Percentiles rank a stretch among this genome's conserved stretches.
These are phyloP conservation scores for Omphalotus guepiniiformis DNA, from an alignment of 768 basidiomycete genomes.

Conservation along the genomic window DNA sequence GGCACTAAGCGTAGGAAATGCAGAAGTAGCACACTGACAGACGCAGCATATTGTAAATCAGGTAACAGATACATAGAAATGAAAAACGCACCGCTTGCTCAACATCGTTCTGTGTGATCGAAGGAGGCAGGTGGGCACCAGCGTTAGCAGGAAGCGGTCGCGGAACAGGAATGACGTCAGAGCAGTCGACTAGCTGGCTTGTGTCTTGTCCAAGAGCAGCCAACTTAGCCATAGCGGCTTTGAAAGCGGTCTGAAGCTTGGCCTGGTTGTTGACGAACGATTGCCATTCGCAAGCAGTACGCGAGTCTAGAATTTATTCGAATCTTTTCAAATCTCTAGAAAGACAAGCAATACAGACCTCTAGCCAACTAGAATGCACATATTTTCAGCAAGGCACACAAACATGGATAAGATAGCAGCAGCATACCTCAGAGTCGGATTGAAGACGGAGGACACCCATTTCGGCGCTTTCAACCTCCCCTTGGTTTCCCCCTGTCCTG, in stretches of 20 bases:
- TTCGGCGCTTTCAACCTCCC: conserved; percentile 15
- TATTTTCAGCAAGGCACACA: not conserved
- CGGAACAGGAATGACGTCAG: conserved; percentile 35
- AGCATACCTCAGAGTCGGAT: conserved; percentile 13
- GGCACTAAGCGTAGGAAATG: conserved; percentile 32
- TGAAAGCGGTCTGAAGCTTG: conserved; percentile 30
- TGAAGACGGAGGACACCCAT: conserved; percentile 18
- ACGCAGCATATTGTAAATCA: too few species aligned
- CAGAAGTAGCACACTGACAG: conserved; percentile 25
- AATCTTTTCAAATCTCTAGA: not conserved
- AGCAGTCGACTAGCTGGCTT: conserved; percentile 36
- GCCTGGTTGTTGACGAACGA: conserved; percentile 33
- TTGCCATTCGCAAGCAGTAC: conserved; percentile 48
- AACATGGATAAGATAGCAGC: too few species aligned
- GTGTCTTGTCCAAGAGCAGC: conserved; percentile 37
- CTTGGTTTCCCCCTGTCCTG: conserved; percentile 8
- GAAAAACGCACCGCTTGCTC: conserved; percentile 21
- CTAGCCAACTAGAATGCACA: not conserved
- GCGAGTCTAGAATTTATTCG: conserved; percentile 24
- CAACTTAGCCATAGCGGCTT: conserved; percentile 40
- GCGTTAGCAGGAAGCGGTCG: conserved; percentile 22
- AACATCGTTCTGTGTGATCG: conserved; percentile 21
- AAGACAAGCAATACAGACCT: not conserved
- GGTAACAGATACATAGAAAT: not conserved
- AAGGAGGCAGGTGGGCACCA: conserved; percentile 29